Evolutionary conservation across 1,284 basidiomycete genomes (phyloP).

Genomic region (Sporisorium sorghi): DNA sequence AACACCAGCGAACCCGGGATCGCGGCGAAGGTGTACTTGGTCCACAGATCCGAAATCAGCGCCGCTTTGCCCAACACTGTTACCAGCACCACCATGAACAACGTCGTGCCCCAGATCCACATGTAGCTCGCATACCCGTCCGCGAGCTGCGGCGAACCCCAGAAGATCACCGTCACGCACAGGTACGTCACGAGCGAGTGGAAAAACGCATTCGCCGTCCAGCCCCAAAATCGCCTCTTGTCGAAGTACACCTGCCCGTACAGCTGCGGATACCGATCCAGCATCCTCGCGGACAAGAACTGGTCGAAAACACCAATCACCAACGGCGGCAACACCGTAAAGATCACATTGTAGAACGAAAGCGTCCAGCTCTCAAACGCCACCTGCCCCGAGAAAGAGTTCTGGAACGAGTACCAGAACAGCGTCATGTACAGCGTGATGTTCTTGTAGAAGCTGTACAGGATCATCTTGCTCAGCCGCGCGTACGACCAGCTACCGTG

Average conservation of each 20-base stretch:
- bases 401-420: slow-evolving; percentile 88
- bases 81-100: slow-evolving; percentile 90
- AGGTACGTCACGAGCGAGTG: slow-evolving; percentile 85
- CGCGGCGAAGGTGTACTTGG: slow-evolving; percentile 92
- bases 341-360: slow-evolving; percentile 72
- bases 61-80: slow-evolving; percentile 98
- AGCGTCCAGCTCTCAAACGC: slow-evolving; percentile 99
- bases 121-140: slow-evolving; percentile 87
- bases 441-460: slow-evolving; percentile 77
- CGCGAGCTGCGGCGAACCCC: slow-evolving; percentile 78
- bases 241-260: slow-evolving; percentile 73
- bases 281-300: slow-evolving; percentile 93
- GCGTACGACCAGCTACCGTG: slow-evolving; percentile 99
- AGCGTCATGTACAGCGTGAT: slow-evolving; percentile 97
- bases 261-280: slow-evolving; percentile 96
- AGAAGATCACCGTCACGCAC: slow-evolving; percentile 89
- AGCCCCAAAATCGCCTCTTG: slow-evolving; percentile 79
- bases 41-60: slow-evolving; percentile 98
- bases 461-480: slow-evolving; percentile 90
- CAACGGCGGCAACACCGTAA: slow-evolving; percentile 85
- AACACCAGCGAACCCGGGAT: slow-evolving; percentile 91
- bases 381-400: slow-evolving; percentile 97
- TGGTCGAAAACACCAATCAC: slow-evolving; percentile 98
- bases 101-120: slow-evolving; percentile 98
- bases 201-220: slow-evolving; percentile 87